Percentiles rank a stretch among this genome's conserved stretches.
Evolutionary conservation across 768 basidiomycete species (phyloP).

Genomic region (Lentinula guzmanii): DNA sequence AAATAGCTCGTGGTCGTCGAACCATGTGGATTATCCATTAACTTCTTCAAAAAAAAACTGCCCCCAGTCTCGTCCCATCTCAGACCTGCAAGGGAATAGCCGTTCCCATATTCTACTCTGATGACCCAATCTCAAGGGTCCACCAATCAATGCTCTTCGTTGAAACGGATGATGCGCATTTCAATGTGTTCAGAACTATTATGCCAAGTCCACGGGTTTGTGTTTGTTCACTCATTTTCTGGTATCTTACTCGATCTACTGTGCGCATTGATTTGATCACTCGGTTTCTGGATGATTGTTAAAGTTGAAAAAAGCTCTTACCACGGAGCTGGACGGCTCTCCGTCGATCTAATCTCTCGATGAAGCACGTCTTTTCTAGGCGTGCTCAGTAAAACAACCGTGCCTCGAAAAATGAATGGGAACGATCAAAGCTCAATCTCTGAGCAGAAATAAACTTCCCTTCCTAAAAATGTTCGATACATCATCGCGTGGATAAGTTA

Average conservation of each 20-base stretch:
- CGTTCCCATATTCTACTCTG: background rate
- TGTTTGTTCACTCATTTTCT: background rate
- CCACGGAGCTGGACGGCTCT: conserved; percentile 11
- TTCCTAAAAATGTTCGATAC: background rate
- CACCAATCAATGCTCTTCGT: background rate
- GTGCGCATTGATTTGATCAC: background rate
- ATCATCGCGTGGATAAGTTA: background rate
- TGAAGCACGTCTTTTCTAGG: background rate
- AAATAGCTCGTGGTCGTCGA: background rate
- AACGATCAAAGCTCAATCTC: background rate
- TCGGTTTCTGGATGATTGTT: background rate
- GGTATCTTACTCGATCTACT: background rate
- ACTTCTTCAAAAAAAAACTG: background rate
- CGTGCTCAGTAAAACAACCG: background rate
- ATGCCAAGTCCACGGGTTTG: conserved; percentile 5
- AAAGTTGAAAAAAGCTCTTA: background rate
- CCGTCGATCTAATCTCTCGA: conserved; percentile 9
- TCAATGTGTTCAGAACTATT: background rate
- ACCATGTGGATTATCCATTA: background rate
- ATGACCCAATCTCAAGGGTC: background rate
- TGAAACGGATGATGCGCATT: background rate
- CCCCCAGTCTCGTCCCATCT: background rate
- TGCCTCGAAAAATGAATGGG: background rate
- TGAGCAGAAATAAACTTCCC: background rate
- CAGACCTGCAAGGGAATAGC: background rate